Base-by-base conservation (phyloP, 2,329 filamentous ascomycete genomes). In the Hirsutella minnesotensis region DNA sequence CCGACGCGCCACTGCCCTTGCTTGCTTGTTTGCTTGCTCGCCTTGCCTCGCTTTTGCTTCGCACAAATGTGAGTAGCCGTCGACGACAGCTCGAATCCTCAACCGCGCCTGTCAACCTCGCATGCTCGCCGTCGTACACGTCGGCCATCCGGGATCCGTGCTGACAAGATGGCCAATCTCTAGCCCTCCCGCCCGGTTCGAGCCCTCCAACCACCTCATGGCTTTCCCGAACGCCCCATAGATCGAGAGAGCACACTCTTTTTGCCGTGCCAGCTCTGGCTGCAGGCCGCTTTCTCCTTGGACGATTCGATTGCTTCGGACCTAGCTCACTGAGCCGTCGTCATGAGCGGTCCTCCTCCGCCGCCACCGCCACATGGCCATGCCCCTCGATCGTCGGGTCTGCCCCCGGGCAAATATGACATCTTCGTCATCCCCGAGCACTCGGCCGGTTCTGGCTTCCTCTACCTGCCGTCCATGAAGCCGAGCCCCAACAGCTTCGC, bases 341-440 rank as follows among this genome's bases (percentile, higher is more conserved):
- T 44, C 43, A 73, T 72, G 66, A 72, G 64, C 61, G 66, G 39
- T 20, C 39, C 38, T 30, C 38, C 76, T 53, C 83, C 83, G 48
- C 88, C 88, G 50, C 87, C 86, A 51, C 88, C 88, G 58, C 87
- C 86, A 49, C 88, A 95, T 66, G 87, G 88, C 63, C 73, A 79
- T 57, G 82, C 79, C 51, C 84, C 86, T 40, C 81, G 81, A 60
- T 72, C 77, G 31, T 62, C 70, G 15, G 83, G 84, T 44, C 69
- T 95, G 39, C 90, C 90, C 3, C 74, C 84, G 1, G 89, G 90
- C 43, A 94, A 92, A 59, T 96, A 95, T 64, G 90, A 96, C 68
- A 94, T 96, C 58, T 95, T 95, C 67, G 83, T 95, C 60, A 89
- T 96, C 56, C 90, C 90, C 8, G 86, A 89, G 38, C 88, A 95